A percentile compares a stretch with the other conserved stretches of the same genome.
These are phyloP conservation scores for Tausonia pullulans DNA, from an alignment of 1,284 basidiomycete species.

Conservation along the genomic window DNA sequence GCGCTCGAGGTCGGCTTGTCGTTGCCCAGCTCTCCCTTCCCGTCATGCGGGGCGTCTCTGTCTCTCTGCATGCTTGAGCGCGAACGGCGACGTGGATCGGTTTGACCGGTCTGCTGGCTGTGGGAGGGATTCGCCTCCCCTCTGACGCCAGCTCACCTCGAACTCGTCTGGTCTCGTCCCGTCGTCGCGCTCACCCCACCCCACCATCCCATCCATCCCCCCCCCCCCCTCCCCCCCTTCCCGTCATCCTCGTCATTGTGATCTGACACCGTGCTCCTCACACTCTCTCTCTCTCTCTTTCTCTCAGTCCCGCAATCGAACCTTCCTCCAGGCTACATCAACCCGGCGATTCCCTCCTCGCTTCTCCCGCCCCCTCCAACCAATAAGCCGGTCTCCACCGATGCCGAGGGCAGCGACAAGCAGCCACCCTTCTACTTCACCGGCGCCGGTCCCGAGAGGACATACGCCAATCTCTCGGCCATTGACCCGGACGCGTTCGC, in stretches of 20 bases:
- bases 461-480: constrained; percentile 52
- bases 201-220: neutral
- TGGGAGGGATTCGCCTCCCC: neutral
- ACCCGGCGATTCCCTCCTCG: constrained; percentile 51
- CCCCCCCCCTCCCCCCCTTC: constrained; percentile 46
- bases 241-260: constrained; percentile 1
- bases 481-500: constrained; percentile 38
- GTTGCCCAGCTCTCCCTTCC: too few relatives aligned
- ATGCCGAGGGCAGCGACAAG: constrained; percentile 2
- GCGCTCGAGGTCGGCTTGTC: neutral
- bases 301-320: constrained; percentile 52
- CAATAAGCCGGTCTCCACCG: constrained; percentile 38
- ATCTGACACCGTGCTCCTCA: neutral
- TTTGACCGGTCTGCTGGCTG: constrained; percentile 3
- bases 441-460: constrained; percentile 61
- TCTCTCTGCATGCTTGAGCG: too few relatives aligned
- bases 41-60: too few relatives aligned
- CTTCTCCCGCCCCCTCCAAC: constrained; percentile 38
- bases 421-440: constrained; percentile 30
- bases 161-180: neutral
- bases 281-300: neutral
- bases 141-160: too few relatives aligned
- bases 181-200: constrained; percentile 10
- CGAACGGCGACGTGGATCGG: neutral
- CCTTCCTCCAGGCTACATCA: constrained; percentile 38